Percentiles rank a stretch among this genome's conserved stretches.
These are phyloP conservation scores for Aspergillus piperis DNA, from an alignment of 2,329 filamentous ascomycete genomes.

Conservation along the genomic window DNA sequence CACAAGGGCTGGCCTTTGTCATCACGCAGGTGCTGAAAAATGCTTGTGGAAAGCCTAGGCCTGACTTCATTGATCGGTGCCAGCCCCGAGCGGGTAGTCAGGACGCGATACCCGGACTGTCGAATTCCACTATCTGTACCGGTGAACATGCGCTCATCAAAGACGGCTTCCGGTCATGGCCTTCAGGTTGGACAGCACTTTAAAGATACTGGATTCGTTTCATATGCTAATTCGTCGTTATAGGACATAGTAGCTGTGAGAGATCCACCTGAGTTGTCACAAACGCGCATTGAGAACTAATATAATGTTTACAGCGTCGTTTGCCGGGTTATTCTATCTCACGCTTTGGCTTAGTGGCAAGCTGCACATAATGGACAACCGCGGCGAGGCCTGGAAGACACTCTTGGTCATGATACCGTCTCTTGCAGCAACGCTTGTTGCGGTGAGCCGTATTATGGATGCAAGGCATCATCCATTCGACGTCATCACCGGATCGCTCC, in stretches of 20 bases:
- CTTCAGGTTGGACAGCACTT: conserved; percentile 47
- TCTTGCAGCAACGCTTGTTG: conserved; percentile 57
- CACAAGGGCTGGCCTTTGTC: conserved; percentile 57
- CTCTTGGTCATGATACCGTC: conserved; percentile 57
- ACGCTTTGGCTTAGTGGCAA: conserved; percentile 62
- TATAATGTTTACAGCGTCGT: conserved; percentile 49
- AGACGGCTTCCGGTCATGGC: conserved; percentile 62
- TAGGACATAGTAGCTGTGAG: conserved; percentile 28
- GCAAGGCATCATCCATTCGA: conserved; percentile 64
- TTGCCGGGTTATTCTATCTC: conserved; percentile 61
- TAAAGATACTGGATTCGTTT: neutral
- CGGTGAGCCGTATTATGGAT: conserved; percentile 62
- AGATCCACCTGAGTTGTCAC: neutral
- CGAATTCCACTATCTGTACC: conserved; percentile 54
- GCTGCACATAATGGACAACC: conserved; percentile 60
- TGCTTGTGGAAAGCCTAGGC: conserved; percentile 60
- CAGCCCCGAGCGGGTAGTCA: conserved; percentile 39
- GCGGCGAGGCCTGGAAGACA: conserved; percentile 62
- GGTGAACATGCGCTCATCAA: conserved; percentile 54
- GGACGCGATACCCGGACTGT: conserved; percentile 44
- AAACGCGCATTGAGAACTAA: conserved; percentile 10
- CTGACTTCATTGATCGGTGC: conserved; percentile 61
- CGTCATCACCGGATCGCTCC: conserved; percentile 56
- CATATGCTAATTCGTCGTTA: conserved; percentile 19
- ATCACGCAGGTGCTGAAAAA: conserved; percentile 62